These are phyloP conservation scores for Brassica balearica DNA, from an alignment of 441 rosid species.

Conservation along the genomic window DNA sequence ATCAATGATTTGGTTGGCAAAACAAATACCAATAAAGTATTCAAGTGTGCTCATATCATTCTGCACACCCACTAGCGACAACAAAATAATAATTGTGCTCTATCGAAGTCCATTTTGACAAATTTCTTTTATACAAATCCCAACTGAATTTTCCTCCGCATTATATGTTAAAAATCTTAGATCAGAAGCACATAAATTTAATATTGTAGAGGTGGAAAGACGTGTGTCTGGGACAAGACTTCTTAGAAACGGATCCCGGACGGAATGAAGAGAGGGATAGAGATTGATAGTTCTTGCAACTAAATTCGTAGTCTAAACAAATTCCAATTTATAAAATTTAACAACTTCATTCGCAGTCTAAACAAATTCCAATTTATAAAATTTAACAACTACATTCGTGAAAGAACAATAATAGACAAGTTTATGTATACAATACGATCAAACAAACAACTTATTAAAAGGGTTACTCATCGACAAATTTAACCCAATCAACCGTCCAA, in stretches of 20 bases:
- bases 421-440: background rate
- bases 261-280: background rate
- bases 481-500: slow-evolving; percentile 31
- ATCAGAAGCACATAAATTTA: background rate
- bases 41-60: no score
- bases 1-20: background rate
- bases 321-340: background rate
- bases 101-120: no score
- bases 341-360: background rate
- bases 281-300: background rate
- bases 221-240: background rate
- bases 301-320: background rate
- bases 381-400: background rate
- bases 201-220: background rate
- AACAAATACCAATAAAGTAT: background rate
- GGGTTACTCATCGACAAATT: slow-evolving; percentile 40
- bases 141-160: background rate
- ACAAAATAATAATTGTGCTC: no score
- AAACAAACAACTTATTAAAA: slow-evolving; percentile 19
- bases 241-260: background rate
- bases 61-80: no score
- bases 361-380: background rate
- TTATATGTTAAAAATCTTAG: background rate
- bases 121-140: no score
- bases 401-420: background rate